Base-by-base conservation (phyloP, 805 yeast genomes). In the Debaryomyces maramus region DNA sequence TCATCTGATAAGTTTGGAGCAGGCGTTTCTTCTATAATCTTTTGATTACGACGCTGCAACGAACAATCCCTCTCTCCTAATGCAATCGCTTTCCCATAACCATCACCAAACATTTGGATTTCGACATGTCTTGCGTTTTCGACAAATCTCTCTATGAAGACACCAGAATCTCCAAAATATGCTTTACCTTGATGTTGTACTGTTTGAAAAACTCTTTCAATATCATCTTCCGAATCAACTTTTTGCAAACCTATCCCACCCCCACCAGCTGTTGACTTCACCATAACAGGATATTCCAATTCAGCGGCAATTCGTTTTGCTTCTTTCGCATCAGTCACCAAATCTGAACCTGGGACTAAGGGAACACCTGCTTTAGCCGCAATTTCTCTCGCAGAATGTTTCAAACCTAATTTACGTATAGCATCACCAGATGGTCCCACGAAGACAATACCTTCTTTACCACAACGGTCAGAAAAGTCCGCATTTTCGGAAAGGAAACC, bases 181-280 rank as follows among this genome's bases (percentile, higher is more conserved):
- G 95, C 78, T 58, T 81, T 75, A 48, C 97, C 99, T 66, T 89
- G 97, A 65, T 89, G 97, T 58, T 88, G 84, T 32, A 93, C 98
- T 7, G 96, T 83, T 55, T 80, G 85, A 65, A 88, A 91, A 10
- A 90, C 95, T 46, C 85, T 70, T 65, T 81, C 87, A 47, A 93
- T 81, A 44, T 93, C 97, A 14, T 62, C 80, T 50, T 78, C 86
- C 24, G 81, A 75, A 55, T 90, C 96, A 43, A 90, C 97, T 59
- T 89, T 86, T 63, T 91, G 97, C 52, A 91, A 71, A 48, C 99
- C 99, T 56, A 91, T 91, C 67, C 99, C 99, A 65, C 99, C 99
- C 57, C 99, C 99, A 60, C 99, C 99, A 18, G 98, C 98, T 45
- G 99, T 93, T 18, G 96, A 85, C 65, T 91, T 91, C 36, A 93